Conservation (phyloP, 257 asterid genomes). For the Solanum lycopersicoides region DNA sequence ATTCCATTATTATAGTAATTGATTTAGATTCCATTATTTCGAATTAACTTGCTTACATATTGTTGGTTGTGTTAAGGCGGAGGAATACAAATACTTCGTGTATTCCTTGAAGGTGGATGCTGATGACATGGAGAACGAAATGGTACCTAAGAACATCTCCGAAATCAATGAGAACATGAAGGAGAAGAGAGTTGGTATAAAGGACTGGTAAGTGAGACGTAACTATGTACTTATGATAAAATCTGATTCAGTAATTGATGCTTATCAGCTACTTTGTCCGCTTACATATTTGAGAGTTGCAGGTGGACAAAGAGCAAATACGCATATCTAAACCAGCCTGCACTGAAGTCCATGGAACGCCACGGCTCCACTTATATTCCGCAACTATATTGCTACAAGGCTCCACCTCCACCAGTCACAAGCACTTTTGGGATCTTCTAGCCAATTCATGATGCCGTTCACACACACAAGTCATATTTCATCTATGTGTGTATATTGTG, state of each 20-base stretch:
- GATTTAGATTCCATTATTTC: neutral
- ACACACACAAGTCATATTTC: neutral
- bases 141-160: neutral
- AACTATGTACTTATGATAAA: neutral
- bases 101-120: slow-evolving; percentile 17
- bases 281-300: slow-evolving; percentile 2
- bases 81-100: slow-evolving; percentile 22
- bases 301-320: slow-evolving; percentile 73
- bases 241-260: neutral
- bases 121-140: neutral
- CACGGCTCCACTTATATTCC: slow-evolving; percentile 18
- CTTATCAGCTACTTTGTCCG: neutral
- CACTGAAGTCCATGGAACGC: slow-evolving; percentile 11
- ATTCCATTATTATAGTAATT: neutral
- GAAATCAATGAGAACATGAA: neutral
- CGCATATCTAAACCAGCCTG: slow-evolving; percentile 51
- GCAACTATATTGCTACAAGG: slow-evolving; percentile 11
- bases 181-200: slow-evolving; percentile 31
- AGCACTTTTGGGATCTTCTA: slow-evolving; percentile 8
- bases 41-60: neutral
- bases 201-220: slow-evolving; percentile 34
- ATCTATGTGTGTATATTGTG: neutral
- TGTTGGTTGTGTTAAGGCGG: slow-evolving; percentile 18
- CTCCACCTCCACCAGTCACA: slow-evolving; percentile 8
- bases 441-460: neutral